A percentile compares a stretch with the other conserved stretches of the same genome.
phyloP scores from a whole-genome alignment of 257 asterid species.

The Solanum peruvianum region DNA sequence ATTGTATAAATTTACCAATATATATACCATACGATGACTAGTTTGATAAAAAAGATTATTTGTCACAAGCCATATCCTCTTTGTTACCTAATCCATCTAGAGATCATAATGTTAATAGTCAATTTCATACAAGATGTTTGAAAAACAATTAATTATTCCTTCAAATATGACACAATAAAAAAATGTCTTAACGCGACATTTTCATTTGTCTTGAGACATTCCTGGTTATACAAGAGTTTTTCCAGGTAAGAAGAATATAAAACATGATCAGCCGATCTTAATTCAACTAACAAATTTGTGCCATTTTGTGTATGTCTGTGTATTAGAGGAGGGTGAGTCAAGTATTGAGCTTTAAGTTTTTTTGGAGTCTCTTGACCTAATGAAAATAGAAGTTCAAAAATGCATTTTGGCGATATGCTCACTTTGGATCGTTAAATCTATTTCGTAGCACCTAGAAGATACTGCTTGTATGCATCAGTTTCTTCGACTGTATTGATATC shows the following conservation, averaged over 20 bases:
- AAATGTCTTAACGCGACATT: background rate
- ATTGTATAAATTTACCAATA: too few relatives aligned
- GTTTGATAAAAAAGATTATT: too few relatives aligned
- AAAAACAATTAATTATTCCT: too few relatives aligned
- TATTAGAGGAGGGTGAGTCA: too few relatives aligned
- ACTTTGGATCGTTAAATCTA: background rate
- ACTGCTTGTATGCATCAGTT: background rate
- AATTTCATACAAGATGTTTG: too few relatives aligned
- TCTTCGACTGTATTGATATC: background rate
- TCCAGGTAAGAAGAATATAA: too few relatives aligned
- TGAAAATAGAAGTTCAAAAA: too few relatives aligned
- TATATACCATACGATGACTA: background rate
- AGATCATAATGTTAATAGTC: too few relatives aligned
- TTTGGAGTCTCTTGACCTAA: too few relatives aligned
- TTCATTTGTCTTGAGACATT: background rate
- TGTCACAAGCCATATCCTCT: background rate
- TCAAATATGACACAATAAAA: background rate
- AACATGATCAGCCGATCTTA: background rate
- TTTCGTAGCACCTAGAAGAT: background rate
- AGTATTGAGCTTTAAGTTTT: too few relatives aligned
- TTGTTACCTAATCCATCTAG: background rate
- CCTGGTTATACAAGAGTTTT: background rate
- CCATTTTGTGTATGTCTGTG: too few relatives aligned
- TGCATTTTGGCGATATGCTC: background rate
- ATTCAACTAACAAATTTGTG: background rate